Conservation (phyloP, 768 basidiomycete genomes). For the Calocera cornea region DNA sequence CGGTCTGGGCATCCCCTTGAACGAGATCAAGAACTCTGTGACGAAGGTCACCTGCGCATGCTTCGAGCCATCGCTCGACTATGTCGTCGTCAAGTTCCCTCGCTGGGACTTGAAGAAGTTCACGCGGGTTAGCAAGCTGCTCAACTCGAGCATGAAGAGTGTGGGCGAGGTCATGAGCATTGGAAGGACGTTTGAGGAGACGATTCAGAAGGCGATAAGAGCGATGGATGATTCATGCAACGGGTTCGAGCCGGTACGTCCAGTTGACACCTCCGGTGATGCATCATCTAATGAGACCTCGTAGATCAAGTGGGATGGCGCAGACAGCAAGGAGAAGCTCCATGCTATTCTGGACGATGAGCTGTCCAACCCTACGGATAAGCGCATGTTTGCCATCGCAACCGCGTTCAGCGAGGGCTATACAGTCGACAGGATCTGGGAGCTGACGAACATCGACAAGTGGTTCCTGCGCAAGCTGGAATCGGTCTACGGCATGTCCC, state of each 20-base stretch:
- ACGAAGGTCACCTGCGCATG: conserved; percentile 94
- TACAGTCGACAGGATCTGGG: conserved; percentile 89
- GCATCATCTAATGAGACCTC: not conserved
- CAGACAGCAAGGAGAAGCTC: conserved; percentile 33
- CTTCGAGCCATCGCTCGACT: conserved; percentile 96
- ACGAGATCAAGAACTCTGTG: conserved; percentile 95
- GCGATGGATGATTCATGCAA: conserved; percentile 91
- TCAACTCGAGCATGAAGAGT: conserved; percentile 97
- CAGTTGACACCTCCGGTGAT: not conserved
- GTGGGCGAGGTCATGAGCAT: conserved; percentile 99
- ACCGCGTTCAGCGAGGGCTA: conserved; percentile 87
- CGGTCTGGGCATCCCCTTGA: conserved; percentile 90
- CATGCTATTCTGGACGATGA: conserved; percentile 56
- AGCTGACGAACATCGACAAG: conserved; percentile 96
- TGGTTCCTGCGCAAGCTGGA: conserved; percentile 92
- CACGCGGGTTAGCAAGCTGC: conserved; percentile 72
- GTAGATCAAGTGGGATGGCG: conserved; percentile 76
- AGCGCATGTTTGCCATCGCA: conserved; percentile 92
- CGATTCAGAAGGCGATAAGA: conserved; percentile 93
- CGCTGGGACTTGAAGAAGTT: conserved; percentile 99
- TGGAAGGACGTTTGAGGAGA: conserved; percentile 95
- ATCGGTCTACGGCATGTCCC: conserved; percentile 72
- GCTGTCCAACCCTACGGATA: conserved; percentile 86
- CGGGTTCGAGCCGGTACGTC: conserved; percentile 72
- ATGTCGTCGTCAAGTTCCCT: conserved; percentile 95